Conservation (phyloP, 2,329 filamentous ascomycete genomes). For the Alternaria rosae region DNA sequence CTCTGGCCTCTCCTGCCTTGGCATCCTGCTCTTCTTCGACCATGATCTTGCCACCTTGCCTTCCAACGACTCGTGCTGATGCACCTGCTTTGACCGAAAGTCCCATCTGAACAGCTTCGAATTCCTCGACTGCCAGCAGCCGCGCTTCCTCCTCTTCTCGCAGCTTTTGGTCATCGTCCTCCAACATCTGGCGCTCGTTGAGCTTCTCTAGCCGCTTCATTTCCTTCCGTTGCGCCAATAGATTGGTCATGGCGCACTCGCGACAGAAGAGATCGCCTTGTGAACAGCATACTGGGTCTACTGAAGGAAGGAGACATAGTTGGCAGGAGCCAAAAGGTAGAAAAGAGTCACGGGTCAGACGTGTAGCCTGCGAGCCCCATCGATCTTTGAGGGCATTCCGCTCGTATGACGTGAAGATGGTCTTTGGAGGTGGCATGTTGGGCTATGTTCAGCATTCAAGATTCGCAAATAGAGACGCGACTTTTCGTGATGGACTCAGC, state of each 20-base stretch:
- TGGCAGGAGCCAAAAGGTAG: slow-evolving; percentile 89
- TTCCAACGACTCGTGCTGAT: slow-evolving; percentile 50
- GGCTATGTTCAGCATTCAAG: background rate
- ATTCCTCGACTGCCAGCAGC: slow-evolving; percentile 76
- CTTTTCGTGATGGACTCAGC: background rate
- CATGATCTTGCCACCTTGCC: slow-evolving; percentile 54
- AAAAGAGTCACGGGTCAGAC: slow-evolving; percentile 88
- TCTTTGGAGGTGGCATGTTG: slow-evolving; percentile 39
- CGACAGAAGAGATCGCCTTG: slow-evolving; percentile 89
- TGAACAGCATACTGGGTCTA: slow-evolving; percentile 81
- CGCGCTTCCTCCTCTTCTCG: slow-evolving; percentile 73
- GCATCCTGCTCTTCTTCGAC: slow-evolving; percentile 50
- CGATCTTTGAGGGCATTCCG: slow-evolving; percentile 79
- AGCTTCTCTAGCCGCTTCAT: slow-evolving; percentile 80
- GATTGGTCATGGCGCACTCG: slow-evolving; percentile 89
- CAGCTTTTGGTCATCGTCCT: slow-evolving; percentile 66
- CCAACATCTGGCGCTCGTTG: slow-evolving; percentile 67
- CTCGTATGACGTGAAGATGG: slow-evolving; percentile 92
- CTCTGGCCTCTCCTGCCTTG: slow-evolving; percentile 38
- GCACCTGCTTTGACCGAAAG: slow-evolving; percentile 51
- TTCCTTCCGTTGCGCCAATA: slow-evolving; percentile 91
- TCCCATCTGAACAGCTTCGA: slow-evolving; percentile 82
- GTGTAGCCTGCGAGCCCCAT: slow-evolving; percentile 84
- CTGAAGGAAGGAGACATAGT: slow-evolving; percentile 82
- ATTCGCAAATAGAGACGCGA: slow-evolving; percentile 1